Conservation (phyloP, 2,329 filamentous ascomycete species). For the Scedosporium aurantiacum region DNA sequence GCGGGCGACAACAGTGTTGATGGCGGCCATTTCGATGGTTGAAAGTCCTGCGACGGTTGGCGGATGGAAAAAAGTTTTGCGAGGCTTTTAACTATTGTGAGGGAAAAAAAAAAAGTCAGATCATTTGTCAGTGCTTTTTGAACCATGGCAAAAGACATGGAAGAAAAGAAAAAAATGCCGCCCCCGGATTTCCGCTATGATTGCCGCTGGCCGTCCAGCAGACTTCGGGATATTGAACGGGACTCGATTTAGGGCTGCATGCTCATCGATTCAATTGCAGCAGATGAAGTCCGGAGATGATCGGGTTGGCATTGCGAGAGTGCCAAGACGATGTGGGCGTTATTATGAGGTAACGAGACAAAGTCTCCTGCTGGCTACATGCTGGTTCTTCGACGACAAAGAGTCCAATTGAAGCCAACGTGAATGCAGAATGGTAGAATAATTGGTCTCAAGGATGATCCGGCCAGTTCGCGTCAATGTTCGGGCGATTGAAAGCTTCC, state of each 20-base stretch:
- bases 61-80: neutral
- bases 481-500: no score
- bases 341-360: neutral
- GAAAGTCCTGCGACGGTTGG: neutral
- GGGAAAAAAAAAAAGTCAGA: neutral
- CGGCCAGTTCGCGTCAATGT: no score
- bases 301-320: neutral
- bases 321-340: neutral
- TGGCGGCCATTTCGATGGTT: constrained; percentile 20
- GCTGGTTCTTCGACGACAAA: neutral
- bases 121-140: neutral
- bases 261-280: neutral
- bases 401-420: neutral
- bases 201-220: no score
- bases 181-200: no score
- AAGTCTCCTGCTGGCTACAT: no score
- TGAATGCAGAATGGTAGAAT: no score
- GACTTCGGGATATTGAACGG: no score
- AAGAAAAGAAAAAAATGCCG: neutral
- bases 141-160: neutral
- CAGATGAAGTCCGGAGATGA: neutral
- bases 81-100: neutral
- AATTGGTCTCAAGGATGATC: no score
- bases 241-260: neutral
- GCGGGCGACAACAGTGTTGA: constrained; percentile 18